Conservation (phyloP, 768 basidiomycete genomes). For the Lactarius psammicola region DNA sequence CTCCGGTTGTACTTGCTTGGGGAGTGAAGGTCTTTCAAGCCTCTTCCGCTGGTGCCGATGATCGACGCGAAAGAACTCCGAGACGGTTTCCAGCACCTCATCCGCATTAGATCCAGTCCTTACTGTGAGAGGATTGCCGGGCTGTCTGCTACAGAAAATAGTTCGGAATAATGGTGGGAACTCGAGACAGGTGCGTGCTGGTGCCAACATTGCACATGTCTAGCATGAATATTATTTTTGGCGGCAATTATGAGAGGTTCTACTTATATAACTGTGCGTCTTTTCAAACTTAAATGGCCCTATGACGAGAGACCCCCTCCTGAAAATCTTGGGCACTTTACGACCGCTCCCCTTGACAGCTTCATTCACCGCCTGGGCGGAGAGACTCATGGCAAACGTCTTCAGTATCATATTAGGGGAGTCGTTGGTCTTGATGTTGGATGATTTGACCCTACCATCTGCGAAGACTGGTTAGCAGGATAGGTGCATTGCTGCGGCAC, state of each 20-base stretch:
- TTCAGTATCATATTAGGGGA: background rate
- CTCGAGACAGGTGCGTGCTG: too few relatives aligned
- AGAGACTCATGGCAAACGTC: background rate
- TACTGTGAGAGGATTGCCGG: background rate
- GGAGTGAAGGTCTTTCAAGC: background rate
- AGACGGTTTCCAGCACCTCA: background rate
- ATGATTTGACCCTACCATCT: too few relatives aligned
- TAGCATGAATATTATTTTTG: background rate
- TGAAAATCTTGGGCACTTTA: background rate
- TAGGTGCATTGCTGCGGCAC: too few relatives aligned
- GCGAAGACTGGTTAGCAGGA: too few relatives aligned
- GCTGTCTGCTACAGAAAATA: background rate
- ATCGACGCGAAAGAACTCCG: background rate
- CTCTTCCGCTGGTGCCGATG: background rate
- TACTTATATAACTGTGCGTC: background rate
- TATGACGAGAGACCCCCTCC: background rate
- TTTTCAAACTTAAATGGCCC: background rate
- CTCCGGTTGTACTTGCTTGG: too few relatives aligned
- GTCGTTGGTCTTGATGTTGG: background rate
- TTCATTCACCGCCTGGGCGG: background rate
- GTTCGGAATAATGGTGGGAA: background rate
- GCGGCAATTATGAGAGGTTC: background rate
- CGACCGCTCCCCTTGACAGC: background rate
- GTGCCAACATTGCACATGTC: background rate
- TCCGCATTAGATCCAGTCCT: background rate